phyloP scores from a whole-genome alignment of 2,329 filamentous ascomycete species.

The Trichophyton verrucosum region DNA sequence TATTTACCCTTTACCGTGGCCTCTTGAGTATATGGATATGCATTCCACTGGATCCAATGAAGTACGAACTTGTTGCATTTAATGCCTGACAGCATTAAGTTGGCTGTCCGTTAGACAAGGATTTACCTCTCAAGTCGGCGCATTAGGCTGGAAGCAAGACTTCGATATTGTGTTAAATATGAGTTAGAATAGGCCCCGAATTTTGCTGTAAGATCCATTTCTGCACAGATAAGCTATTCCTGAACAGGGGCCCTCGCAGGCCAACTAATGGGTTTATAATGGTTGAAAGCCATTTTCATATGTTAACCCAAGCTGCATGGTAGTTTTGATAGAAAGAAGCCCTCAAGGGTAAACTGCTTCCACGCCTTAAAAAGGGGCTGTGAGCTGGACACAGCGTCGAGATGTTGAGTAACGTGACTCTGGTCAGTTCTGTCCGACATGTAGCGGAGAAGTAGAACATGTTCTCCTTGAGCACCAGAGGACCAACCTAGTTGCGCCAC shows the following conservation, averaged over 20 bases:
- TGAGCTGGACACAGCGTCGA: not conserved
- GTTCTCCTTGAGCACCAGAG: not conserved
- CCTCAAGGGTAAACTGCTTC: not conserved
- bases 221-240: not conserved
- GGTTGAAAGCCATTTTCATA: not conserved
- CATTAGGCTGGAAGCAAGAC: no score
- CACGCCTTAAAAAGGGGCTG: not conserved
- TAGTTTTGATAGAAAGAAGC: not conserved
- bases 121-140: no score
- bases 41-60: not conserved
- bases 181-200: no score
- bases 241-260: not conserved
- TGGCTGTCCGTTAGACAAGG: not conserved
- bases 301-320: not conserved
- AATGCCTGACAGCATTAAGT: not conserved
- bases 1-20: not conserved
- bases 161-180: no score
- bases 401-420: constrained; percentile 1
- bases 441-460: not conserved
- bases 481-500: not conserved
- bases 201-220: no score
- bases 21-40: not conserved
- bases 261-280: not conserved
- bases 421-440: not conserved
- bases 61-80: not conserved